Base-by-base conservation (phyloP, 768 basidiomycete genomes). In the Naganishia friedmannii region DNA sequence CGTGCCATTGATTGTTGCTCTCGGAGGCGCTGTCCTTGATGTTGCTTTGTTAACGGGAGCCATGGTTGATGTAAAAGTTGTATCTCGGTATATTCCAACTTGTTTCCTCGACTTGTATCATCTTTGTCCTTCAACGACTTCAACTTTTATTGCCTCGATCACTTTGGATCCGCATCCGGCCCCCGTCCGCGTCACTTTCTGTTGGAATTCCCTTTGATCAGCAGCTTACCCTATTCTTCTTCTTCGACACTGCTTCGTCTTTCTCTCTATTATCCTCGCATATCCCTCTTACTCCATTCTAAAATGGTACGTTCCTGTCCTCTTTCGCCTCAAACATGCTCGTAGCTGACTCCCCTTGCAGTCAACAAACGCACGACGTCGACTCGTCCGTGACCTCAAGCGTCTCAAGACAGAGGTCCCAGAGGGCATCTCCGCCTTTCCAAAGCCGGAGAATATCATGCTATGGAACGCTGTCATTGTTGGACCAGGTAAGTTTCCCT, bases 391-490 rank as follows among this genome's bases (percentile, higher is more conserved):
- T 69, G 96, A 99, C 83, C 98, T 99, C 83, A 98, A 96, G 83
- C 86, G 92, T 29, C 86, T 99, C 53, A 92, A 92, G 55, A 89
- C 88, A 28, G 96, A 98, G 78, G 94, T 95, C 4, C 96, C 96
- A 0, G 89, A 90, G 66, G 96, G 96, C 7, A 93, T 99, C 74
- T 94, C 92, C 4, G 96, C 95, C 17, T 94, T 92, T 77, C 95
- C 96, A 78, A 93, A 92, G 78, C 89, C 92, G 2, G 96, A 98
- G 80, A 98, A 98, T 80, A 96, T 99, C 82, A 96, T 98, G 93
- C 86, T 97, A 19, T 99, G 96, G 96, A 99, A 99, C 77, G 96
- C 96, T 1, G 96, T 99, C 69, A 99, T 99, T 73, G 98, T 99
- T 78, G 96, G 96, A 2, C 96, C 96, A 82, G 90, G 95, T 93